Base-by-base conservation (phyloP, 1,284 basidiomycete genomes). In the Anthracocystis panici-leucophaei region DNA sequence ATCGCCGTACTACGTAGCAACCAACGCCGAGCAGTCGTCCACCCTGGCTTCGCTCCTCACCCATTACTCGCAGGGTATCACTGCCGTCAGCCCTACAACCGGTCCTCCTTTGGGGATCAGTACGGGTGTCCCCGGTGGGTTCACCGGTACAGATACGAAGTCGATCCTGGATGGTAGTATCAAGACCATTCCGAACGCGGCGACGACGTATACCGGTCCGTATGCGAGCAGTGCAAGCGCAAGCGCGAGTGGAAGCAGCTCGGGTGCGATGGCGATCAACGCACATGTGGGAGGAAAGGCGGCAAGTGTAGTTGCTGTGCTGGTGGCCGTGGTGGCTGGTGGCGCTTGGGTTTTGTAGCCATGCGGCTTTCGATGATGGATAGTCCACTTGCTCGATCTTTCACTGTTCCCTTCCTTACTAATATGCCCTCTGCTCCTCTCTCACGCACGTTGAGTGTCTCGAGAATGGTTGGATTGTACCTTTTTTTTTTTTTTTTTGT, bases 41-140 rank as follows among this genome's bases (percentile, higher is more conserved):
- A 64, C 57, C 0, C 48, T 70, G 6, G 73, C 73, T 7, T 67
- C 64, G 21, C 57, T 75, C 11, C 11, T 42, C 25, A 75, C 73
- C 1, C 73, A 75, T 51, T 75, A 67, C 41, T 70, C 67, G 21
- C 73, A 75, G 46, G 73, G 38, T n/a, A 64, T 75, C 29, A 40
- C 57, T 0, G 73, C 73, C 11, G 49, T 67, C 9, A 64, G 64
- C 1, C 73, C 73, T 12, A 75, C 73, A 29, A 75, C 73, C 1
- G 73, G 67, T 0, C 59, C 64, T 8, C 73, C 73, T 0, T 33
- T 50, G 1, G 73, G 67, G 11, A 75, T 75, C 50, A 46, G 40
- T 35, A 71, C 67, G 0, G 73, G 73, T 18, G 29, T 71, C 9
- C 49, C 67, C 0, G 73, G 73, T 5, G 73, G 73, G 1, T 75